Percentiles rank a stretch among this genome's conserved stretches.
These are phyloP conservation scores for Eremochloa ophiuroides DNA, from an alignment of 176 grass and related monocot species.

Conservation along the genomic window DNA sequence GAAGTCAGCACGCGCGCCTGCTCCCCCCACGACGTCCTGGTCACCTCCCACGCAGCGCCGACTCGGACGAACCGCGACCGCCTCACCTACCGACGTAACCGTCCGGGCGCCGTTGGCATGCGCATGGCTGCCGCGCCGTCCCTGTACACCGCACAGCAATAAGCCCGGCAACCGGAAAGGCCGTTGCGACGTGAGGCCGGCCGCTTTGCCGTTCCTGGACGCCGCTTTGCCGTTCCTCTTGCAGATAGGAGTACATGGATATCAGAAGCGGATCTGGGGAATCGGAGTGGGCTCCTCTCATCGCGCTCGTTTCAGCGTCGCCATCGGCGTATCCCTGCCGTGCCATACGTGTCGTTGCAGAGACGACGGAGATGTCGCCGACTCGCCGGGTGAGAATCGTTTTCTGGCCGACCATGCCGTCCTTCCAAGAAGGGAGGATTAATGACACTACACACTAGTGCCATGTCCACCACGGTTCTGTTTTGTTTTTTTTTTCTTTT, in stretches of 20 bases:
- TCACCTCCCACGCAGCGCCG: conserved; percentile 49
- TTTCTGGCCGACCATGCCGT: not conserved
- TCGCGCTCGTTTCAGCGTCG: not conserved
- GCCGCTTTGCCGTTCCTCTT: not conserved
- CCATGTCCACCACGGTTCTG: not conserved
- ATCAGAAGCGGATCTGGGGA: not conserved
- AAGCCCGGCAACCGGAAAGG: conserved; percentile 1
- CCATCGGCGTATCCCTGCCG: conserved; percentile 18
- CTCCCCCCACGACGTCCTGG: not conserved
- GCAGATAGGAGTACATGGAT: too few species aligned
- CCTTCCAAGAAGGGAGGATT: not conserved
- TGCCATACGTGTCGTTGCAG: conserved; percentile 25
- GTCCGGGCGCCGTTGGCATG: not conserved
- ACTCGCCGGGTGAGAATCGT: not conserved
- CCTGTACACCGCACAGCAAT: conserved; percentile 10
- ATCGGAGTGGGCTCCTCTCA: not conserved
- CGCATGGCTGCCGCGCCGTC: conserved; percentile 30
- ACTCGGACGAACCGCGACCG: conserved; percentile 31
- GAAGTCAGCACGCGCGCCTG: not conserved
- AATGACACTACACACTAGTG: not conserved
- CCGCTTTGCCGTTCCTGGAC: not conserved
- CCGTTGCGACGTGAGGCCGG: conserved; percentile 13
- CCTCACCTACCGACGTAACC: conserved; percentile 15
- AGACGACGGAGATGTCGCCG: not conserved
- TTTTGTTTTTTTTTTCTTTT: too few species aligned